phyloP scores from a whole-genome alignment of 345 rosid genomes.

The Kernera saxatilis region DNA sequence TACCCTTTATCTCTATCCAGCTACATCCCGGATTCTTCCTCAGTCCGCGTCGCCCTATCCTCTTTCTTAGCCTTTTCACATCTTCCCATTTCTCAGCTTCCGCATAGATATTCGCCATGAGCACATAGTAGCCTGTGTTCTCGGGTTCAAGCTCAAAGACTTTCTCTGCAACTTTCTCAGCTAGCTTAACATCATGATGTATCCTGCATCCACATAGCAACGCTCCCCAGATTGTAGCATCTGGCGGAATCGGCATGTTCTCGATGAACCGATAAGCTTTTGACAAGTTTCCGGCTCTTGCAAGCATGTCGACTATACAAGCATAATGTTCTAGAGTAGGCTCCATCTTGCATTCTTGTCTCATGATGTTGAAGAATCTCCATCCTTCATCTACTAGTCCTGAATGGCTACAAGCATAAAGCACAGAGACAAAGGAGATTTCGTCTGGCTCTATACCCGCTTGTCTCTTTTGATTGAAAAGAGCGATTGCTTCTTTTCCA shows the following conservation, averaged over 20 bases:
- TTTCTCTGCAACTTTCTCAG: conserved; percentile 60
- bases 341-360: conserved; percentile 52
- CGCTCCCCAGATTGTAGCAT: conserved; percentile 73
- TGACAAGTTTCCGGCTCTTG: conserved; percentile 47
- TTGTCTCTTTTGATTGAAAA: conserved; percentile 46
- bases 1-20: conserved; percentile 66
- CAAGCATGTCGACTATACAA: conserved; percentile 68
- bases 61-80: conserved; percentile 47
- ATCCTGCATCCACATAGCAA: conserved; percentile 66
- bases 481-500: conserved; percentile 56
- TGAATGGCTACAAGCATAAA: conserved; percentile 72
- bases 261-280: conserved; percentile 53
- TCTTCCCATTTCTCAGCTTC: conserved; percentile 72
- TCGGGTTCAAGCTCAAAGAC: conserved; percentile 62
- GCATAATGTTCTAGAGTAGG: conserved; percentile 66
- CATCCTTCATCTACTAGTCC: conserved; percentile 69
- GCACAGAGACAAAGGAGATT: conserved; percentile 56
- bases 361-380: conserved; percentile 65
- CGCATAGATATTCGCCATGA: conserved; percentile 63
- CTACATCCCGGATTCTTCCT: conserved; percentile 71
- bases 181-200: conserved; percentile 57
- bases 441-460: conserved; percentile 50
- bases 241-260: conserved; percentile 61
- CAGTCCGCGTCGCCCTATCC: conserved; percentile 43
- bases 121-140: conserved; percentile 62